A percentile compares a stretch with the other conserved stretches of the same genome.
These are phyloP conservation scores for Candolleomyces aberdarensis DNA, from an alignment of 768 basidiomycete species.

Conservation along the genomic window DNA sequence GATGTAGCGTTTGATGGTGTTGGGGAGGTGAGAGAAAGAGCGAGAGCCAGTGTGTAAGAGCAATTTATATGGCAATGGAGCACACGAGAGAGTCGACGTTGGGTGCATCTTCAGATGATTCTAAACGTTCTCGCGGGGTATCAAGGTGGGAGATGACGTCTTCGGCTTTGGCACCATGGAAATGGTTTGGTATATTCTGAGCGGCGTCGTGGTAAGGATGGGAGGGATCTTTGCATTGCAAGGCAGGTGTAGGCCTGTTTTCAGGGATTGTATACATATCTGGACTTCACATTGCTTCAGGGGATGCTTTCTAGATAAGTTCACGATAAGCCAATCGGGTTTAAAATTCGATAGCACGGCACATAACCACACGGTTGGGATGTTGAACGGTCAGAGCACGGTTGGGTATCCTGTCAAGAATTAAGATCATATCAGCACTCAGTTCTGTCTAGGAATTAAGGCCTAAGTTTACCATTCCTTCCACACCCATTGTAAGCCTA, in stretches of 20 bases:
- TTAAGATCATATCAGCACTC: background rate
- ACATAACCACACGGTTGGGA: conserved; percentile 86
- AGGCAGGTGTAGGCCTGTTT: conserved; percentile 75
- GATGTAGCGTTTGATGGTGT: conserved; percentile 94
- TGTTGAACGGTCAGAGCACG: conserved; percentile 69
- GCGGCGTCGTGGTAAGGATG: conserved; percentile 80
- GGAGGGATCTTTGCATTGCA: conserved; percentile 76
- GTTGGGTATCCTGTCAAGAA: conserved; percentile 72
- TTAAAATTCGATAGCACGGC: conserved; percentile 83
- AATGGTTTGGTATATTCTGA: conserved; percentile 69
- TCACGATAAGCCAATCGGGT: conserved; percentile 92
- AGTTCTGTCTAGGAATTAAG: background rate
- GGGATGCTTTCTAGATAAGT: conserved; percentile 84
- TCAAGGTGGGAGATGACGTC: conserved; percentile 78
- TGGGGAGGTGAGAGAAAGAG: conserved; percentile 96
- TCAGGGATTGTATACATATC: conserved; percentile 62
- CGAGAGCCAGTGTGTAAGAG: conserved; percentile 89
- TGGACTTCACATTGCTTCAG: conserved; percentile 69
- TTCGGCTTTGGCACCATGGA: conserved; percentile 78
- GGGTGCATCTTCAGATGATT: conserved; percentile 55
- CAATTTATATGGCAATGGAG: conserved; percentile 81
- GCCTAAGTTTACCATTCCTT: conserved; percentile 80
- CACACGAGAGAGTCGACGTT: conserved; percentile 68
- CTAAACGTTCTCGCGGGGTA: conserved; percentile 60
- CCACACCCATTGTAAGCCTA: conserved; percentile 98